phyloP scores from a whole-genome alignment of 2,329 filamentous ascomycete genomes.

The Saccharata proteae region DNA sequence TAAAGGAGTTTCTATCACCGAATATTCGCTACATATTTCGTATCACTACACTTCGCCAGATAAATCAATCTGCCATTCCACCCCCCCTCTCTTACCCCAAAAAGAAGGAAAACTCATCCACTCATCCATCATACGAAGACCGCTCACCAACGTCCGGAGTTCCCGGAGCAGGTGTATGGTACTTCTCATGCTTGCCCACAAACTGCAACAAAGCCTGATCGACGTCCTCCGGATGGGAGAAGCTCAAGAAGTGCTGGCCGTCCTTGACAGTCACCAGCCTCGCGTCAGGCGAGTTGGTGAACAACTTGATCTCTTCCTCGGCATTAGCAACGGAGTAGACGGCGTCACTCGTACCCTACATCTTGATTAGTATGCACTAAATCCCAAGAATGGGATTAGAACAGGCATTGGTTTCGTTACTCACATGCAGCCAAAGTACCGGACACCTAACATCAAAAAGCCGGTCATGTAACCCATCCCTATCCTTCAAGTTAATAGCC shows the following conservation, averaged over 20 bases:
- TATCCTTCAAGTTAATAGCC: conserved; percentile 35
- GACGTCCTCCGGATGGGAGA: conserved; percentile 34
- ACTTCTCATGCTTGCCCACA: conserved; percentile 15
- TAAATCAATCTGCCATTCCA: no score
- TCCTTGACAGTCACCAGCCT: conserved; percentile 32
- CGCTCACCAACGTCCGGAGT: no score
- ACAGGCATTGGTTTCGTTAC: conserved; percentile 6
- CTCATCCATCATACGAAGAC: no score
- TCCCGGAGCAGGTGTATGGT: no score
- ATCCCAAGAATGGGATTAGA: neutral
- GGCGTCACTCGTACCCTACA: conserved; percentile 28
- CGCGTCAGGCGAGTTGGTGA: conserved; percentile 31
- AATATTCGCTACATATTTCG: no score
- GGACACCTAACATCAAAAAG: conserved; percentile 38
- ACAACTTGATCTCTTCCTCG: conserved; percentile 36
- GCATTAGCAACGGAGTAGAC: conserved; percentile 33
- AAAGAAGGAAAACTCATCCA: no score
- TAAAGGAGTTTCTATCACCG: no score
- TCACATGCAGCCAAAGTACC: conserved; percentile 38
- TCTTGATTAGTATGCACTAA: neutral
- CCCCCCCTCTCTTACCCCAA: no score
- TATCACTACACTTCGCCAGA: no score
- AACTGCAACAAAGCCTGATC: conserved; percentile 22
- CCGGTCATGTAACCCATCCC: conserved; percentile 35
- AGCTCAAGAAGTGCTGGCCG: conserved; percentile 39